A percentile compares a stretch with the other conserved stretches of the same genome.
Evolutionary conservation across 2,329 filamentous ascomycete genomes (phyloP).

Genomic region (Furcasterigmium furcatum): DNA sequence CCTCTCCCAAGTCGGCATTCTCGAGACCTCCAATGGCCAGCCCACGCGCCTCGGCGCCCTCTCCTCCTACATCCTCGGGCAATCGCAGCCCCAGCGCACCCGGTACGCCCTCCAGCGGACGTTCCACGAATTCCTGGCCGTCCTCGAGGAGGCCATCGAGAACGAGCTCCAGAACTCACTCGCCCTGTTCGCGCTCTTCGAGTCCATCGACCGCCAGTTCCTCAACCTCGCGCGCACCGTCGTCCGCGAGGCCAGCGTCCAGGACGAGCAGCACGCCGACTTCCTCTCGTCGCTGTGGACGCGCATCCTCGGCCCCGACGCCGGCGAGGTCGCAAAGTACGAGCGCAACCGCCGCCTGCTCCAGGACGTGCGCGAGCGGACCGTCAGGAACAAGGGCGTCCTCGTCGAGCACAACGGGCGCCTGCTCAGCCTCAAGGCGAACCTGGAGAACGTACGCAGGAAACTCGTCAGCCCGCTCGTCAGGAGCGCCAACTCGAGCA

Average conservation of each 20-base stretch:
- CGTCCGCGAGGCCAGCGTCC: conserved; percentile 75
- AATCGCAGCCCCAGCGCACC: conserved; percentile 77
- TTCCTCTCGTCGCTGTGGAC: conserved; percentile 84
- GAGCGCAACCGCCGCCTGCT: conserved; percentile 85
- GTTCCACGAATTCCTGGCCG: conserved; percentile 81
- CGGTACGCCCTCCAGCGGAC: conserved; percentile 78
- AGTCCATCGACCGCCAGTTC: conserved; percentile 87
- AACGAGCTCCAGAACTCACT: conserved; percentile 79
- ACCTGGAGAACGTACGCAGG: conserved; percentile 77
- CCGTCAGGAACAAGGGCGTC: conserved; percentile 81
- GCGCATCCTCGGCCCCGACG: conserved; percentile 74
- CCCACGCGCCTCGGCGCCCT: conserved; percentile 69
- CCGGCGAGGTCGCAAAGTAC: conserved; percentile 77
- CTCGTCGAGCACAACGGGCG: conserved; percentile 84
- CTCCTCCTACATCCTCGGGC: conserved; percentile 72
- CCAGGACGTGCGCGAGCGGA: conserved; percentile 74
- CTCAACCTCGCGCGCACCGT: conserved; percentile 83
- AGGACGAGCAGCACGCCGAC: conserved; percentile 78
- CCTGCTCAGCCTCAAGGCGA: conserved; percentile 79
- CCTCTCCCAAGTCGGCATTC: conserved; percentile 60
- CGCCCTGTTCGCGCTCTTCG: conserved; percentile 83
- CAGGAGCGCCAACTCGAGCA: conserved; percentile 63
- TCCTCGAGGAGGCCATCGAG: conserved; percentile 86
- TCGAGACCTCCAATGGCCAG: conserved; percentile 49
- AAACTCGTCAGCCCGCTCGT: conserved; percentile 85